phyloP scores from a whole-genome alignment of 306 rosid genomes.

The Trichosanthes truncata region DNA sequence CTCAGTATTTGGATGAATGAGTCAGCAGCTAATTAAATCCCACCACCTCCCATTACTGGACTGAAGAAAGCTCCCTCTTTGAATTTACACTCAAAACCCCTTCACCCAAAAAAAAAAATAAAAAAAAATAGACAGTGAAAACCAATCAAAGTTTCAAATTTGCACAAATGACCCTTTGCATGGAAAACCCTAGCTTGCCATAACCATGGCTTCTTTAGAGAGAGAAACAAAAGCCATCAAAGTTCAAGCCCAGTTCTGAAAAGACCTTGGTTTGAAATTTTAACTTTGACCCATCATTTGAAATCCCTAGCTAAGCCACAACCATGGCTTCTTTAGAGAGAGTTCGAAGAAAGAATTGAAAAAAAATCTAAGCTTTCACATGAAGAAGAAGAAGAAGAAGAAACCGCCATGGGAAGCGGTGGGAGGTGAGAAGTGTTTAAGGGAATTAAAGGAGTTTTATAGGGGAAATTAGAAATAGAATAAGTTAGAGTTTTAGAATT shows the following conservation, averaged over 20 bases:
- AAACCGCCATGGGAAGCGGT: background rate
- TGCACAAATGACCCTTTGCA: background rate
- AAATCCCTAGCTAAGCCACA: background rate
- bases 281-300: background rate
- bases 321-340: background rate
- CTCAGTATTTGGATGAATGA: constrained; percentile 95
- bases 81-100: background rate
- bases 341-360: background rate
- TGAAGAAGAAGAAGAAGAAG: background rate
- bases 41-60: constrained; percentile 56
- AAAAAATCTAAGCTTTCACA: background rate
- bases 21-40: constrained; percentile 88
- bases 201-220: background rate
- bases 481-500: background rate
- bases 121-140: too few species aligned
- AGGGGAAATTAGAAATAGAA: background rate
- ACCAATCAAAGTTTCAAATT: too few species aligned
- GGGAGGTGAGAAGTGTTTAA: background rate
- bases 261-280: background rate
- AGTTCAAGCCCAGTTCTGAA: background rate
- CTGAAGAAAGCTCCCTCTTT: constrained; percentile 94
- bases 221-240: too few species aligned
- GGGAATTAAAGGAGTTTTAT: background rate
- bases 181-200: background rate
- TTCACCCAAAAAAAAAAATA: too few species aligned